Percentiles rank a stretch among this genome's conserved stretches.
These are phyloP conservation scores for Elsinoe fawcettii DNA, from an alignment of 2,329 filamentous ascomycete species.

Conservation along the genomic window DNA sequence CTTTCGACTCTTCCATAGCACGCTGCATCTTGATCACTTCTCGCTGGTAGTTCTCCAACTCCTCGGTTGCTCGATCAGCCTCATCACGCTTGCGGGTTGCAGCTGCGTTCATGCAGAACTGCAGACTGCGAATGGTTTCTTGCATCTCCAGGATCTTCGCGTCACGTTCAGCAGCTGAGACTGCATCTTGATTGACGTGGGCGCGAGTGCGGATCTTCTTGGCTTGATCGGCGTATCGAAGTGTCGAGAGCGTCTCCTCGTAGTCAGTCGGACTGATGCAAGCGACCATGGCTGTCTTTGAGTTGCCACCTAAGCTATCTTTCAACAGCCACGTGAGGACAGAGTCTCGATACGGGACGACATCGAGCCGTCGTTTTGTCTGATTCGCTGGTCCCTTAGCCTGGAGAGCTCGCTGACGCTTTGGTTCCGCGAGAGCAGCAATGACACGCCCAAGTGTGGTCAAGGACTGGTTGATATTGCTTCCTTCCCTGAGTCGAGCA, in stretches of 20 bases:
- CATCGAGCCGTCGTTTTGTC: constrained; percentile 42
- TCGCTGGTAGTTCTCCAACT: constrained; percentile 87
- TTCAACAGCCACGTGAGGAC: constrained; percentile 80
- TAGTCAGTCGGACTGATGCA: constrained; percentile 95
- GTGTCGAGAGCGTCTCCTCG: constrained; percentile 90
- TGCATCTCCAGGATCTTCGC: constrained; percentile 92
- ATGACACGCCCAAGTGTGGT: constrained; percentile 94
- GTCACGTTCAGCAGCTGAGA: constrained; percentile 86
- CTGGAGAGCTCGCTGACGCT: constrained; percentile 46
- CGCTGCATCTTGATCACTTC: constrained; percentile 85
- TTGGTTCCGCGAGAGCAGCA: constrained; percentile 71
- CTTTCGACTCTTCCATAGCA: constrained; percentile 87
- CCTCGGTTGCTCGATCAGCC: constrained; percentile 64
- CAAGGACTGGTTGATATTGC: constrained; percentile 98
- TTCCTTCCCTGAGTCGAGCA: constrained; percentile 80
- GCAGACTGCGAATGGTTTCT: constrained; percentile 80
- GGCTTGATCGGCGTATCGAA: constrained; percentile 94
- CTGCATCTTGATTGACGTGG: constrained; percentile 89
- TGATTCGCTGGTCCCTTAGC: constrained; percentile 35
- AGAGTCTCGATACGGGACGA: constrained; percentile 90
- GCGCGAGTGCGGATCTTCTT: constrained; percentile 94
- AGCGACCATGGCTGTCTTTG: constrained; percentile 98
- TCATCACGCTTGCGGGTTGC: constrained; percentile 65
- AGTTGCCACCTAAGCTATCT: constrained; percentile 91
- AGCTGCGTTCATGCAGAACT: constrained; percentile 59